Evolutionary conservation across 306 rosid genomes (phyloP), one percentile per base, ranked within the genome.

Genomic region (Medicago arabica): DNA sequence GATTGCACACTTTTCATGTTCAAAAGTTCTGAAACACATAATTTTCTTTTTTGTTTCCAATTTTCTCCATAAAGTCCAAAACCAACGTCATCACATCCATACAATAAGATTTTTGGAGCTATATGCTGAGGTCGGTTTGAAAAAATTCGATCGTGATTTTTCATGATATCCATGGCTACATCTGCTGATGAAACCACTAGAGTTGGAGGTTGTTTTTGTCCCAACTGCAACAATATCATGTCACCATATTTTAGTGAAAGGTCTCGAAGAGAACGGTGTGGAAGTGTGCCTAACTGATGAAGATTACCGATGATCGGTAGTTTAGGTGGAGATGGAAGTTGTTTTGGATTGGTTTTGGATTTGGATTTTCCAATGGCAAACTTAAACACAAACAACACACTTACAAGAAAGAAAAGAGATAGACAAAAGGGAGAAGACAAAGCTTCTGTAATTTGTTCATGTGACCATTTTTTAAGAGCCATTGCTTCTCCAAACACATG

Each of bases 401-500:
- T 51, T 67, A 19, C 1, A 49, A 71, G 16, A 8, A 44, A 38
- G 14, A 34, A 70, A 2, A 65, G 23, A 55, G 53, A 51, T 2
- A 51, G 18, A 34, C 3, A 31, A 11, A 31, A 58, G 34, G 69
- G 50, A 15, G 63, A 71, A 8, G 28, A 59, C 3, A 43, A 46
- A 18, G 6, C 28, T 61, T 7, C 46, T 14, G 38, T 21, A 36
- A 57, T 57, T 55, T 55, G 65, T 44, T 82, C 78, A 6, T 9
- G 53, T 2, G 78, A 15, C 60, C n/a, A 53, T 6, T 14, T 57
- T 38, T 19, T 80, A 53, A 60, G 36, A 62, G 39, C 81, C 84
- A 75, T 81, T 70, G 41, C 0, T 69, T 63, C n/a, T 21, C 4
- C 14, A 7, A 31, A 15, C 21, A 34, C 5, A 7, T 60, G 4